Base-by-base conservation (phyloP, 2,329 filamentous ascomycete species). In the Ceratocystis huliohia region DNA sequence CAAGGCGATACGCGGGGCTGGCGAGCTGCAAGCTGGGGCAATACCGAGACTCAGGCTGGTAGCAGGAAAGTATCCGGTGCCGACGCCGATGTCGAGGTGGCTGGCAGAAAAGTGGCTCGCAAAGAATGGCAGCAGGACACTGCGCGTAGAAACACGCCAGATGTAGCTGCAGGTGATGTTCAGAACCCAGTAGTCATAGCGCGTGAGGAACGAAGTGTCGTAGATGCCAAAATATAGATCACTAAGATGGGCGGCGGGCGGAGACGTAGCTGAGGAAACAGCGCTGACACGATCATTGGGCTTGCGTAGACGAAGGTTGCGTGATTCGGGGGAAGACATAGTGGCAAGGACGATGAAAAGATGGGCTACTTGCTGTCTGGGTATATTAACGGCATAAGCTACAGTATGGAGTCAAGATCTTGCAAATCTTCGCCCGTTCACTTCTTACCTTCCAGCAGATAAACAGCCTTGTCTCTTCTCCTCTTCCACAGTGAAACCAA, bases 61-160 rank as follows among this genome's bases (percentile, higher is more conserved):
- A 30, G 73, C 71, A 0, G 74, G 75, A 62, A 76, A 77, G 68
- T 73, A 78, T 10, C 76, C 76, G 2, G 74, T 75, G 1, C 74
- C 76, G n/a, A 77, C 75, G 62, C 76, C 76, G 28, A 75, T 71
- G 69, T 78, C 76, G 22, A 78, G 73, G 66, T 78, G 76, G 30
- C 71, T 70, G n/a, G 69, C 61, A 5, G 74, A 73, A 65, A 77
- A 73, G 68, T 75, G 70, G 41, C 73, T 70, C 61, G 67, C 67
- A 70, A 76, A 77, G 46, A 76, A 73, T 2, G 74, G 74, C 2
- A 75, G 69, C 10, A 75, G 73, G 10, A 74, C 62, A 4, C 65
- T 62, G 0, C 64, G 64, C 7, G 72, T 74, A 1, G 74, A 70
- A 66, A 75, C 78, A 10, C 66, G 65, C 77, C 76, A 78, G 48